These are phyloP conservation scores for Blastocystis sp. DNA, from an alignment of 352 stramenopile genomes.

Conservation along the genomic window DNA sequence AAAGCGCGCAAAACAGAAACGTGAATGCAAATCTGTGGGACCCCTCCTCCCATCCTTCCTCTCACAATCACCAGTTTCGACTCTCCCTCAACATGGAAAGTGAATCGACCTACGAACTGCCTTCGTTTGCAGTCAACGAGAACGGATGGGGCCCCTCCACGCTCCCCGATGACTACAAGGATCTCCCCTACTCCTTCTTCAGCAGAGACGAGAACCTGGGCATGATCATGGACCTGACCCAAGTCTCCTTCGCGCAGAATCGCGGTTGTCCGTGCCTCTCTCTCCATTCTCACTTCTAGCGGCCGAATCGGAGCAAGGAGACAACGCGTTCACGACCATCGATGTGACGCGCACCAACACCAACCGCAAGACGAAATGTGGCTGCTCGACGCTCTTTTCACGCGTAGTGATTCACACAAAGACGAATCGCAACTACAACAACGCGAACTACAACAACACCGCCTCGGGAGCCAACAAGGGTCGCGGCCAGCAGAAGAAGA, in stretches of 20 bases:
- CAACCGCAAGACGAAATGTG: conserved; percentile 33
- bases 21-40: not conserved
- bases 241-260: not conserved
- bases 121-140: conserved; percentile 31
- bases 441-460: not conserved
- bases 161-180: conserved; percentile 29
- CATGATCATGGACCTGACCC: conserved; percentile 30
- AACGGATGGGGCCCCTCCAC: conserved; percentile 43
- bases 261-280: not conserved
- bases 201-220: conserved; percentile 65
- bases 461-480: not conserved
- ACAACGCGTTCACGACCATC: not conserved
- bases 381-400: not conserved
- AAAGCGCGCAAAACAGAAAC: not conserved
- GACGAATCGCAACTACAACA: not conserved
- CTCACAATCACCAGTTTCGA: not conserved
- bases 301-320: not conserved
- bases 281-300: conserved; percentile 1
- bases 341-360: not conserved
- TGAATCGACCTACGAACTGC: conserved; percentile 30
- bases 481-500: conserved; percentile 4
- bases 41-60: not conserved
- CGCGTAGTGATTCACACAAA: conserved; percentile 32
- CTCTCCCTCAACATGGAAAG: not conserved
- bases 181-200: conserved; percentile 27